Percentiles rank a stretch among this genome's conserved stretches.
These are phyloP conservation scores for Metschnikowia gelsemii DNA, from an alignment of 805 yeast genomes.

Conservation along the genomic window DNA sequence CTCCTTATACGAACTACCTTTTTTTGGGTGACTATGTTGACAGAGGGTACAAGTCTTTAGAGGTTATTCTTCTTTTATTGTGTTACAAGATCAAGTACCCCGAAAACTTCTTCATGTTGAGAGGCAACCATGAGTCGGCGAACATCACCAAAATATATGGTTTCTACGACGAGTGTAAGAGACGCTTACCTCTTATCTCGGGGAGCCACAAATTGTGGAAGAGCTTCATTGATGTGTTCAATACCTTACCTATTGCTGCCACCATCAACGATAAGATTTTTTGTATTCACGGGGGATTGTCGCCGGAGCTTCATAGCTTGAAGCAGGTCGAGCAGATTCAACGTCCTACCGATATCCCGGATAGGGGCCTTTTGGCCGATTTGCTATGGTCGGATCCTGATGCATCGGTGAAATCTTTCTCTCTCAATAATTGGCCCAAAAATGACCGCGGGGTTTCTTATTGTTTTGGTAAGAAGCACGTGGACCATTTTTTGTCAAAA, in stretches of 20 bases:
- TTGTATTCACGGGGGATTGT: slow-evolving; percentile 70
- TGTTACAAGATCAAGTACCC: slow-evolving; percentile 59
- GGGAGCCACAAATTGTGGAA: slow-evolving; percentile 48
- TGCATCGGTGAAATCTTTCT: slow-evolving; percentile 34
- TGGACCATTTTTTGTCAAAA: slow-evolving; percentile 61
- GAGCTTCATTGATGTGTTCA: slow-evolving; percentile 53
- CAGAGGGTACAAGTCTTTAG: slow-evolving; percentile 57
- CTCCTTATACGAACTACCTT: slow-evolving; percentile 55
- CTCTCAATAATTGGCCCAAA: slow-evolving; percentile 63
- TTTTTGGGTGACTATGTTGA: slow-evolving; percentile 62
- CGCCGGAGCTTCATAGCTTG: slow-evolving; percentile 65
- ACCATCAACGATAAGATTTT: slow-evolving; percentile 57
- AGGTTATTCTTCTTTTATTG: slow-evolving; percentile 50
- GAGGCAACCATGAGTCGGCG: slow-evolving; percentile 62
- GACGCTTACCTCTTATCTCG: slow-evolving; percentile 39
- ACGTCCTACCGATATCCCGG: slow-evolving; percentile 84
- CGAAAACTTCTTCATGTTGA: slow-evolving; percentile 57
- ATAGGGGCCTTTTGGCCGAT: slow-evolving; percentile 74
- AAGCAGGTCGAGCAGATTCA: slow-evolving; percentile 68
- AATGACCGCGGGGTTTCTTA: slow-evolving; percentile 84
- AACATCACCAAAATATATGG: slow-evolving; percentile 60
- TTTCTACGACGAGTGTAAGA: slow-evolving; percentile 59
- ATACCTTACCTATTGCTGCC: slow-evolving; percentile 61
- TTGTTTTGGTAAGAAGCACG: slow-evolving; percentile 71
- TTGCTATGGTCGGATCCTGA: slow-evolving; percentile 84